A percentile compares a stretch with the other conserved stretches of the same genome.
Conservation (phyloP, 2,329 filamentous ascomycete genomes). For the Epichloe bromicola region DNA sequence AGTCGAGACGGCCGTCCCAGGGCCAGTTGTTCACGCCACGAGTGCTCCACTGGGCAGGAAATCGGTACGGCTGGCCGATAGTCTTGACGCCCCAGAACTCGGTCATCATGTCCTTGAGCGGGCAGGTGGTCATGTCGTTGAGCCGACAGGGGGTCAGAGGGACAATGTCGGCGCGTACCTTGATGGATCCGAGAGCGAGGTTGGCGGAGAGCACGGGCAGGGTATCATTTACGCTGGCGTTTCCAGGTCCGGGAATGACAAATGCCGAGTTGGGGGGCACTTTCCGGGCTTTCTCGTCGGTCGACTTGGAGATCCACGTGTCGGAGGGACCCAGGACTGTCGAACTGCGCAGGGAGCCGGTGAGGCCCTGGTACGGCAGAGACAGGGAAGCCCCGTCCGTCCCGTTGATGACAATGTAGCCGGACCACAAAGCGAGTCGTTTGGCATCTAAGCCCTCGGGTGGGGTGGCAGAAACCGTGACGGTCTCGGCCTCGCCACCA, state of each 20-base stretch:
- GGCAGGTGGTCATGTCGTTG: conserved; percentile 12
- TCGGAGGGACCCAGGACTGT: conserved; percentile 12
- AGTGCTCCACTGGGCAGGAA: conserved; percentile 23
- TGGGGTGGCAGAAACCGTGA: conserved; percentile 4
- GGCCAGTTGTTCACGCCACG: conserved; percentile 13
- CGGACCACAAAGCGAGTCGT: conserved; percentile 8
- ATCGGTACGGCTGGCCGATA: conserved; percentile 29
- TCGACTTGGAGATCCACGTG: conserved; percentile 20
- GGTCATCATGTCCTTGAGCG: conserved; percentile 12
- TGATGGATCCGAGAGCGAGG: conserved; percentile 32
- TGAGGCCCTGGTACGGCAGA: conserved; percentile 29
- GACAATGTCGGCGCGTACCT: conserved; percentile 32
- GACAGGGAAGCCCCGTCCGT: conserved; percentile 24
- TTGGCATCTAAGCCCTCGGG: conserved; percentile 3
- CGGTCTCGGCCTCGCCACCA: conserved; percentile 3
- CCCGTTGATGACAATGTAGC: conserved; percentile 17
- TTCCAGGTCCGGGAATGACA: conserved; percentile 27
- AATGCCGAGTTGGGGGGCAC: conserved; percentile 26
- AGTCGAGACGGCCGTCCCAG: conserved; percentile 35
- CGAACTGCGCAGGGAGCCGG: conserved; percentile 20
- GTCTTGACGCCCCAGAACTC: conserved; percentile 25
- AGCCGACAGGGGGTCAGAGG: conserved; percentile 18
- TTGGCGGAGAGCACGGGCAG: conserved; percentile 28
- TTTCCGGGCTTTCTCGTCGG: conserved; percentile 15
- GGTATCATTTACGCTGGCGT: conserved; percentile 15